Conservation (phyloP, 352 stramenopile genomes). For the Globisporangium sylvaticum region DNA sequence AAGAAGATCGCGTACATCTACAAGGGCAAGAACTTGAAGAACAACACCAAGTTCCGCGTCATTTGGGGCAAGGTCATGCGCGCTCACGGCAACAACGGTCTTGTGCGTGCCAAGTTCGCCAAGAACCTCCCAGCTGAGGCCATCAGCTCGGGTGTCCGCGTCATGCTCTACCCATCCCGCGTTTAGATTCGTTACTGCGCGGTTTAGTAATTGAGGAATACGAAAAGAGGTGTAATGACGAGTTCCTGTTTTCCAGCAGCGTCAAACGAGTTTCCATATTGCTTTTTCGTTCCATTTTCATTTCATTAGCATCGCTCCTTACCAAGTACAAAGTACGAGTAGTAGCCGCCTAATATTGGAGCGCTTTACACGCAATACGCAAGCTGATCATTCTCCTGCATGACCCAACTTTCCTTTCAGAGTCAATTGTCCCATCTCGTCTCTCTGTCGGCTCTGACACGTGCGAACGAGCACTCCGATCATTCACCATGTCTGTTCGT, state of each 20-base stretch:
- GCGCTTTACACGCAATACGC: too few relatives aligned
- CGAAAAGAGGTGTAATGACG: conserved; percentile 38
- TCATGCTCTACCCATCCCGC: conserved; percentile 99
- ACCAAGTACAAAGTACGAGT: too few relatives aligned
- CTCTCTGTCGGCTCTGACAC: too few relatives aligned
- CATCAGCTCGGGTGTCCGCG: conserved; percentile 96
- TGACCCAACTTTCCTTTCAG: too few relatives aligned
- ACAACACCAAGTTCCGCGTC: conserved; percentile 97
- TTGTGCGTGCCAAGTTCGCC: conserved; percentile 98
- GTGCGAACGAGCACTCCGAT: too few relatives aligned
- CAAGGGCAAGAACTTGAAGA: conserved; percentile 95
- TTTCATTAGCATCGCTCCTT: too few relatives aligned
- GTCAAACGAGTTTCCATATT: conserved; percentile 1
- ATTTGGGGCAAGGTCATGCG: conserved; percentile 99
- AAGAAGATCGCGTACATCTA: conserved; percentile 99
- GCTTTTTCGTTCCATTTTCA: neutral
- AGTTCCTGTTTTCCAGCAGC: conserved; percentile 18
- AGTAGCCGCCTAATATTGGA: too few relatives aligned
- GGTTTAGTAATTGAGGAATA: conserved; percentile 31
- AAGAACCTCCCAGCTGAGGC: conserved; percentile 95
- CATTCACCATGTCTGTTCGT: too few relatives aligned
- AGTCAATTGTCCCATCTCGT: too few relatives aligned
- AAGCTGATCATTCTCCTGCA: too few relatives aligned
- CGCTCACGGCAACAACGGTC: conserved; percentile 97
- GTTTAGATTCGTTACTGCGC: conserved; percentile 82